Conservation (phyloP, 352 stramenopile species). For the Globisporangium splendens region DNA sequence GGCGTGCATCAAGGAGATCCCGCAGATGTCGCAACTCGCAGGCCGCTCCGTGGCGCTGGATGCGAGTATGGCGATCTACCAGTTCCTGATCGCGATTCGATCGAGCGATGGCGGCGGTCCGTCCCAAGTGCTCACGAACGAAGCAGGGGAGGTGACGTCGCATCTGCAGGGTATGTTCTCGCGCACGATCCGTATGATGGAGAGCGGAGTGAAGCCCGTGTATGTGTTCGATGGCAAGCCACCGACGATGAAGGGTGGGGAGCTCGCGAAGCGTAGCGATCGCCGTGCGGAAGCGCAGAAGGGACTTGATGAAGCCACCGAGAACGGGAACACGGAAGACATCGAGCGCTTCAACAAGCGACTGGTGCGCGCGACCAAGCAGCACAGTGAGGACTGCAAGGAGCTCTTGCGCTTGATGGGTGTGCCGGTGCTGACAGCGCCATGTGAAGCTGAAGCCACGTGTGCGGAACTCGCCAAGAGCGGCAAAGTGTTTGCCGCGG, state of each 20-base stretch:
- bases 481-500: slow-evolving; percentile 93
- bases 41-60: slow-evolving; percentile 98
- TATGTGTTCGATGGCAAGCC: slow-evolving; percentile 99
- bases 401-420: slow-evolving; percentile 94
- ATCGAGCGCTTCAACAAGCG: slow-evolving; percentile 94
- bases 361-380: slow-evolving; percentile 83
- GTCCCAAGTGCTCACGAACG: slow-evolving; percentile 95
- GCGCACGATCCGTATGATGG: slow-evolving; percentile 97
- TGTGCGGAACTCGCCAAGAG: slow-evolving; percentile 92
- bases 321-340: slow-evolving; percentile 85
- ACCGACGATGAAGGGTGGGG: slow-evolving; percentile 95
- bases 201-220: slow-evolving; percentile 96
- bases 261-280: slow-evolving; percentile 94
- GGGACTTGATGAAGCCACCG: slow-evolving; percentile 80
- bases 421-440: slow-evolving; percentile 94
- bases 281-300: slow-evolving; percentile 87
- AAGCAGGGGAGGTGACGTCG: slow-evolving; percentile 94
- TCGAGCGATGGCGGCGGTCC: slow-evolving; percentile 83
- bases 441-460: slow-evolving; percentile 98
- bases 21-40: slow-evolving; percentile 92
- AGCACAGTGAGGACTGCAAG: slow-evolving; percentile 94
- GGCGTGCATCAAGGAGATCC: slow-evolving; percentile 93
- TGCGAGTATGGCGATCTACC: slow-evolving; percentile 99
- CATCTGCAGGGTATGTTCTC: slow-evolving; percentile 97
- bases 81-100: slow-evolving; percentile 94